phyloP scores from a whole-genome alignment of 495 filamentous ascomycete genomes.

The Eremomyces bilateralis region DNA sequence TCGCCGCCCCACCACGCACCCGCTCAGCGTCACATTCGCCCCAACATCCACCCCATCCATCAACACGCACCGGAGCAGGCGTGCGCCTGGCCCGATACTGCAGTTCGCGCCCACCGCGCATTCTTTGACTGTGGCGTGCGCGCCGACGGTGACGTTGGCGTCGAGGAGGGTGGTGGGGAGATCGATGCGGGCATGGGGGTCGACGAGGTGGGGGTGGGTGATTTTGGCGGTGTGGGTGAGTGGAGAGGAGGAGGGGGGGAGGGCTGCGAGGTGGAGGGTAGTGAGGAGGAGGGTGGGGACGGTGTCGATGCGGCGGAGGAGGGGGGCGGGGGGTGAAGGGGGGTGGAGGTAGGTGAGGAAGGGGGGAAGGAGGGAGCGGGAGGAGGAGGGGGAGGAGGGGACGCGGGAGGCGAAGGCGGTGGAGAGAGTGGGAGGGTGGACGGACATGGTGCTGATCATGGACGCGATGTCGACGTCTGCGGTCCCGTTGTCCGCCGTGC shows the following conservation, averaged over 20 bases:
- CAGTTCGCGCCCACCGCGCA: slow-evolving; percentile 69
- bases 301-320: slow-evolving; percentile 77
- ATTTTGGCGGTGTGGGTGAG: slow-evolving; percentile 60
- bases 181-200: slow-evolving; percentile 46
- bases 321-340: slow-evolving; percentile 22
- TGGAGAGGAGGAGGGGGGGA: slow-evolving; percentile 36
- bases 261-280: slow-evolving; percentile 69
- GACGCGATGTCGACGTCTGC: slow-evolving; percentile 39
- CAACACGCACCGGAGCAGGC: slow-evolving; percentile 57
- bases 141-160: slow-evolving; percentile 66
- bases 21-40: slow-evolving; percentile 51
- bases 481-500: slow-evolving; percentile 22
- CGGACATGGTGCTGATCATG: slow-evolving; percentile 31
- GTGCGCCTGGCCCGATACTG: slow-evolving; percentile 59
- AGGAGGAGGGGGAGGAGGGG: slow-evolving; percentile 1
- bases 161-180: slow-evolving; percentile 62
- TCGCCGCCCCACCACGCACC: slow-evolving; percentile 59
- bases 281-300: slow-evolving; percentile 54
- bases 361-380: slow-evolving; percentile 29
- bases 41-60: slow-evolving; percentile 81
- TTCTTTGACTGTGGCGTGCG: slow-evolving; percentile 71
- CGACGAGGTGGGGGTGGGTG: slow-evolving; percentile 54
- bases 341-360: slow-evolving; percentile 62
- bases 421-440: slow-evolving; percentile 11
- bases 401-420: slow-evolving; percentile 14